Evolutionary conservation across 192 early-diverging fungal species (phyloP), one percentile per base, ranked within the genome.

Genomic region (Nowakowskiella sp.): DNA sequence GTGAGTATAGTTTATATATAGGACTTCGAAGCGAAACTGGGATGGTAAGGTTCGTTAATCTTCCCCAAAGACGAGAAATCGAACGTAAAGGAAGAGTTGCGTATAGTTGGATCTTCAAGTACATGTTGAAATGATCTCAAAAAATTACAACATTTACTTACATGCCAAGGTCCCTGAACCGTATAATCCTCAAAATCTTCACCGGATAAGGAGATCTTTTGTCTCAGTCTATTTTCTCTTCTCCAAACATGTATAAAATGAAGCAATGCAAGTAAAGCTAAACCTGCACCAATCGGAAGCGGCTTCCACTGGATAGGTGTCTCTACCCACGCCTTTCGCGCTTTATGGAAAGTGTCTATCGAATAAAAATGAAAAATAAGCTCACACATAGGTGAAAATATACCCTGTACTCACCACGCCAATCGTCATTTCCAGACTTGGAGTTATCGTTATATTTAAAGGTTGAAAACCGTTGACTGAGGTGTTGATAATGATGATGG

Each of bases 11-110:
- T 32, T 65, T 69, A 60, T 90, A 90, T 47, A 90, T 62, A 3
- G 88, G 82, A 2, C 51, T 64, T 30, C 96, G 85, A 44, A 95
- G 71, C 52, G 65, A 64, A 6, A 69, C 53, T 0, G 96, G 96
- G 21, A 99, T 81, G 19, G 84, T 89, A 16, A 91, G 61, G 36
- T 75, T 73, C 63, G 94, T 95, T 63, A 95, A 75, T 42, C 80
- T 78, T 1, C 96, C 96, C 84, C 92, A 97, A 22, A 89, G 58
- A 42, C 92, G 76, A 1, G 96, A 99, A 62, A 96, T 72, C 36
- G 81, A 75, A 44, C 92, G 85, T 22, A 99, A 71, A 13, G 96
- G 96, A 42, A 97, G 71, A 5, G 85, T 76, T 2, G 87, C 86
- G 36, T 93, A 83, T 0, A 92, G 64, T 48, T 92, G 86, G 9